Conservation (phyloP, 805 yeast genomes). For the Teunomyces lycoperdinae region DNA sequence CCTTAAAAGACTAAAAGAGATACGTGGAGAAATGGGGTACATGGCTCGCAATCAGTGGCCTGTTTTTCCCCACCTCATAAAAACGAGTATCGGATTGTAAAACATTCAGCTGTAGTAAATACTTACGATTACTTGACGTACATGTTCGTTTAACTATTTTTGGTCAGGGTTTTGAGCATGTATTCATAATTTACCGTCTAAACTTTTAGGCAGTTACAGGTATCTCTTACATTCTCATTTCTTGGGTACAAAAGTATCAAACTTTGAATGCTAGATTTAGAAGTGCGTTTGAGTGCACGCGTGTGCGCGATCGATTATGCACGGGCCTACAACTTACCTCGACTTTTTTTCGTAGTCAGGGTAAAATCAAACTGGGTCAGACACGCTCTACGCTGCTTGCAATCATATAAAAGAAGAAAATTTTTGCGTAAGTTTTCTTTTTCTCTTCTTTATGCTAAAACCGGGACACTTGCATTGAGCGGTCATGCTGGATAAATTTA, state of each 20-base stretch:
- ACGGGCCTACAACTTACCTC: neutral
- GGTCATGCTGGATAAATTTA: conserved; percentile 12
- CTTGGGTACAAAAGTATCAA: neutral
- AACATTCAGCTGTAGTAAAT: neutral
- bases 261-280: neutral
- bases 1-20: neutral
- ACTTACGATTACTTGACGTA: neutral
- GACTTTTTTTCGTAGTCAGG: neutral
- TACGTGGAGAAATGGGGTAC: neutral
- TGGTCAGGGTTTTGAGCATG: neutral
- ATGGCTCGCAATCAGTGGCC: neutral
- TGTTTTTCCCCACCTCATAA: neutral
- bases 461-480: conserved; percentile 15
- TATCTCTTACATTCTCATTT: neutral
- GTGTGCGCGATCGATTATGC: neutral
- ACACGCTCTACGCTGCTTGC: neutral
- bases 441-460: conserved; percentile 6
- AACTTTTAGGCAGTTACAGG: neutral
- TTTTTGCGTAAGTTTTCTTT: neutral
- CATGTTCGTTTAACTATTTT: neutral
- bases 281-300: neutral
- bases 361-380: neutral
- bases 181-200: no score
- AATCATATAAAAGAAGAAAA: neutral
- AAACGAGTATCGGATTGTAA: neutral